Conservation (phyloP, 345 rosid genomes). For the Nephelium lappaceum region DNA sequence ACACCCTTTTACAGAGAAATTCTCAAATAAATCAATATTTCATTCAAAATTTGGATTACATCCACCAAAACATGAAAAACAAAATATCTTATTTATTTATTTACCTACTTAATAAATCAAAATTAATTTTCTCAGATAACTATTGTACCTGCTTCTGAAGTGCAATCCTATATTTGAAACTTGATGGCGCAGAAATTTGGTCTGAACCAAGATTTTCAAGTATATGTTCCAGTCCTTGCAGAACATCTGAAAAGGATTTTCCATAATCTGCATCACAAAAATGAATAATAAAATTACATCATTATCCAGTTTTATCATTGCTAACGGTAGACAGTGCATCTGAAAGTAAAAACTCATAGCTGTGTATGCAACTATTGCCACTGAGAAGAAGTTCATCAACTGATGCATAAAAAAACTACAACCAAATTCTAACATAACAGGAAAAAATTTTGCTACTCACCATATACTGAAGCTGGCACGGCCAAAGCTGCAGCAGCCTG, state of each 20-base stretch:
- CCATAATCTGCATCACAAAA: conserved; percentile 68
- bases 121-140: neutral
- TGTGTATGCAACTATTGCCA: neutral
- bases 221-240: conserved; percentile 78
- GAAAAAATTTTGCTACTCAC: conserved; percentile 43
- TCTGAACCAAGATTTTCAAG: conserved; percentile 71
- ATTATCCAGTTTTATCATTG: conserved; percentile 1
- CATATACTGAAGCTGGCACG: conserved; percentile 64
- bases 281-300: neutral
- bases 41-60: neutral
- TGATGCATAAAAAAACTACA: neutral
- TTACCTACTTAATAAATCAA: neutral
- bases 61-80: neutral
- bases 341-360: neutral
- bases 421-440: conserved; percentile 5
- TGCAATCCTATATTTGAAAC: conserved; percentile 75
- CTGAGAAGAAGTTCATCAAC: neutral
- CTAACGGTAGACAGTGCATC: neutral
- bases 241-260: conserved; percentile 79
- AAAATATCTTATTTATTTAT: neutral
- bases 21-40: neutral
- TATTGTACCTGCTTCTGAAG: conserved; percentile 79
- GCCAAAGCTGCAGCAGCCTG: conserved; percentile 98
- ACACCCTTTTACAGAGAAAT: neutral
- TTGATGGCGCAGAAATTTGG: conserved; percentile 60